Evolutionary conservation across 1,284 basidiomycete genomes (phyloP).

Genomic region (Malassezia arunalokei): DNA sequence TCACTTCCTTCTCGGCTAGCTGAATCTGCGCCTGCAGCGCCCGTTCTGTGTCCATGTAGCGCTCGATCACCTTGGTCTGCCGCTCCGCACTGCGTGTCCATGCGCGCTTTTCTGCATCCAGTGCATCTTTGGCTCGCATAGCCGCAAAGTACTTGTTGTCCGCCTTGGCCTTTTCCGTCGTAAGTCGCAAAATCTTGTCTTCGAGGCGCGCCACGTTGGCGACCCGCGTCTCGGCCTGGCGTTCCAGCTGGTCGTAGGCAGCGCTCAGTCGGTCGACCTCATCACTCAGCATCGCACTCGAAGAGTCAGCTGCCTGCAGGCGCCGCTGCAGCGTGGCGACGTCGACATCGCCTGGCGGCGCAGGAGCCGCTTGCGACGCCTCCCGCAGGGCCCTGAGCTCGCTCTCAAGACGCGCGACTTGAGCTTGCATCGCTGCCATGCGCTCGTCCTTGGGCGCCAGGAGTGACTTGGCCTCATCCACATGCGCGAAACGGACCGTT

Average conservation of each 20-base stretch:
- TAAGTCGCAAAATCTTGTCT: constrained; percentile 54
- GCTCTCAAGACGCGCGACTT: constrained; percentile 64
- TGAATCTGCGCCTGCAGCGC: constrained; percentile 55
- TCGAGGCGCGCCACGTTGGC: constrained; percentile 68
- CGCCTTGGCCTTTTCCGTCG: constrained; percentile 65
- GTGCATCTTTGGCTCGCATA: constrained; percentile 75
- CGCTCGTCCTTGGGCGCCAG: constrained; percentile 55
- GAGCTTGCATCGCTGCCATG: constrained; percentile 60
- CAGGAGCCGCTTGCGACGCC: not conserved
- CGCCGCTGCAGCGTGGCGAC: constrained; percentile 17
- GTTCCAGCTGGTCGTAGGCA: constrained; percentile 75
- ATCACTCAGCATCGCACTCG: constrained; percentile 51
- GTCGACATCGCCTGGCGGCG: not conserved
- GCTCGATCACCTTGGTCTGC: constrained; percentile 64
- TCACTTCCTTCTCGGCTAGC: constrained; percentile 51
- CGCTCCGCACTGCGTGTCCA: constrained; percentile 60
- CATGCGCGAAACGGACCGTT: constrained; percentile 32
- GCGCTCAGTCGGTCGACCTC: constrained; percentile 76
- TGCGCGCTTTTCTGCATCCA: constrained; percentile 64
- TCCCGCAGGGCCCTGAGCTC: constrained; percentile 63
- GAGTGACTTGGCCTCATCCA: constrained; percentile 40
- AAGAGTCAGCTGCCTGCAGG: constrained; percentile 29
- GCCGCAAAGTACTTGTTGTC: constrained; percentile 89
- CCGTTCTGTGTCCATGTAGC: constrained; percentile 58
- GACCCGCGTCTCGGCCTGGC: constrained; percentile 69